phyloP scores from a whole-genome alignment of 2,329 filamentous ascomycete genomes.

The Blastomyces parvus region DNA sequence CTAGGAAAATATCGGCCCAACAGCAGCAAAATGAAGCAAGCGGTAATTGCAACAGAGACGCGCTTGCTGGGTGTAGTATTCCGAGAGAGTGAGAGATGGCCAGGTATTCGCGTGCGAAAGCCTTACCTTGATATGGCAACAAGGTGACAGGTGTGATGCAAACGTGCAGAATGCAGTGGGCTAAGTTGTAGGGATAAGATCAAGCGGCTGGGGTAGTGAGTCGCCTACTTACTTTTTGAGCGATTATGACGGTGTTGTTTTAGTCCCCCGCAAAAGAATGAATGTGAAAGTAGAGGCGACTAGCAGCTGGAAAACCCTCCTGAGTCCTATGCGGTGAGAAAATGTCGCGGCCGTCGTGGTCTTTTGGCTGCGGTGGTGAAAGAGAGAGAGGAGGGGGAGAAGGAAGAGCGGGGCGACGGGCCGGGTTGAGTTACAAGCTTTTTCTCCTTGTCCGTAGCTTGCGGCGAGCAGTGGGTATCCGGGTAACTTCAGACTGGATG shows the following conservation, averaged over 20 bases:
- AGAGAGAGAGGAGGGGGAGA: background rate
- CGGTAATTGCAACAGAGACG: background rate
- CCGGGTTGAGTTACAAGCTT: background rate
- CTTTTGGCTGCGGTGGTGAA: background rate
- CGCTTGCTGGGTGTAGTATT: background rate
- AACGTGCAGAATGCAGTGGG: background rate
- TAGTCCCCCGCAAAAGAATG: background rate
- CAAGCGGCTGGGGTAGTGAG: background rate
- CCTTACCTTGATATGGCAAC: background rate
- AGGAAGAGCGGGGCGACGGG: background rate
- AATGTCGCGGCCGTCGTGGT: background rate
- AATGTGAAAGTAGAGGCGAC: background rate
- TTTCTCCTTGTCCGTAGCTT: background rate
- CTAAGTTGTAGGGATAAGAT: background rate
- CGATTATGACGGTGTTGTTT: background rate
- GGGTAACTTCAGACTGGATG: background rate
- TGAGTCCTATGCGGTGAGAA: background rate
- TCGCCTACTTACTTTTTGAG: background rate
- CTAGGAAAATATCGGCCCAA: background rate
- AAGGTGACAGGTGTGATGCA: background rate
- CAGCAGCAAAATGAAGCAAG: background rate
- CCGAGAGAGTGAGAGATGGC: background rate
- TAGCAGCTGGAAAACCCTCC: background rate
- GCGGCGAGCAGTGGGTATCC: background rate
- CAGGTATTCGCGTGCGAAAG: background rate